Evolutionary conservation across 805 yeast species (phyloP), one percentile per base, ranked within the genome.

Genomic region (Metschnikowia reukaufii): DNA sequence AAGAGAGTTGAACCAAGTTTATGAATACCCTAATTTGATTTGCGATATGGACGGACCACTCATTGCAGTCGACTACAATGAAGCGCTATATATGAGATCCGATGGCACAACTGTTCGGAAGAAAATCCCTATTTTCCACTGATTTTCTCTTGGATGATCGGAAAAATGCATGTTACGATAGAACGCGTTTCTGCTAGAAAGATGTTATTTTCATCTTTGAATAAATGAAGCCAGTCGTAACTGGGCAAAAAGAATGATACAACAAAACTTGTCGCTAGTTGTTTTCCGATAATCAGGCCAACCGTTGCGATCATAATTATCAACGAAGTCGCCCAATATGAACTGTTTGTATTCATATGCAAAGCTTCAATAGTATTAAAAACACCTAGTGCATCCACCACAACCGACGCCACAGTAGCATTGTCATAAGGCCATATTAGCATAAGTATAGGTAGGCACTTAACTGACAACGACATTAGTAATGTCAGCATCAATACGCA

Each of bases 371-470:
- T 66, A n/a, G 81, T 72, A 51, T 80, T 84, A 42, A 84, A 63
- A 36, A 76, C 76, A 0, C 86, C 84, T 3, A 84, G 77, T 54
- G 81, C 70, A 48, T 78, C 78, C 25, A 87, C 85, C 8, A 82
- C 68, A 5, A 72, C 69, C 17, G 82, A 76, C 0, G 86, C 84
- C 3, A 85, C 73, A 1, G 84, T 73, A n/a, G 86, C 79, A 32
- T 60, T 60, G 60, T 94, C 97, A 60, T 94, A 94, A 0, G 96
- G 94, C 99, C 99, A 94, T 30, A 94, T 92, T 27, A 94, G 72
- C 91, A 92, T 92, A 29, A 94, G 73, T 16, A 94, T 85, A 0
- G 99, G 99, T 52, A 92, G 84, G 18, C 92, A 72, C 60, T 86
- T 88, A 33, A 92, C 84, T 0, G 88, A 81, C 36, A 88, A 82